Evolutionary conservation across 2,329 filamentous ascomycete genomes (phyloP).

Genomic region (Sphaerulina vaccinii): DNA sequence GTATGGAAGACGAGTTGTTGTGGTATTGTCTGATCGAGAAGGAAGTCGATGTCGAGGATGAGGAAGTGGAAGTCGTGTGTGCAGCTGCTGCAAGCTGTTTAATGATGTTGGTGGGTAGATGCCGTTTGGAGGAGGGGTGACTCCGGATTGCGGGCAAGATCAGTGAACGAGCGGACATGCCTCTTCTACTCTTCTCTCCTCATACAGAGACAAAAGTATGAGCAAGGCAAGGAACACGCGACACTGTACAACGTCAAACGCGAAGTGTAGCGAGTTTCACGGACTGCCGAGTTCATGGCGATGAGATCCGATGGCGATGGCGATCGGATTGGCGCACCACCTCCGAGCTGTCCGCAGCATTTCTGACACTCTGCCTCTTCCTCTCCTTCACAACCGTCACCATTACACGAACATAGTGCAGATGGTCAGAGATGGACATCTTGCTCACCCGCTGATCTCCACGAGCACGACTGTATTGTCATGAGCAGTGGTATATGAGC

Average conservation of each 20-base stretch:
- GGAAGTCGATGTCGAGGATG: constrained; percentile 2
- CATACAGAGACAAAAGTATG: no score
- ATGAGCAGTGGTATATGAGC: no score
- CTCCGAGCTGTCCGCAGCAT: background rate
- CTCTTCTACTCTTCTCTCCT: background rate
- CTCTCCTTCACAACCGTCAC: background rate
- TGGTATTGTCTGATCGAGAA: background rate
- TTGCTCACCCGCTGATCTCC: background rate
- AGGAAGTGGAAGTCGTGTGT: constrained; percentile 2
- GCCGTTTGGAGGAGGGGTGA: background rate
- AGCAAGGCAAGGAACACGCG: no score
- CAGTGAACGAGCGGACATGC: background rate
- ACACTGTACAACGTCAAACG: background rate
- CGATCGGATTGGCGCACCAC: background rate
- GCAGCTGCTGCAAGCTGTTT: background rate
- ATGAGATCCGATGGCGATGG: background rate
- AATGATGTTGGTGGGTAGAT: background rate
- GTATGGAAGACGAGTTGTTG: background rate
- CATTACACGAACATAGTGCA: background rate
- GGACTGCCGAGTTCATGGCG: background rate
- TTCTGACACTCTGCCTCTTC: background rate
- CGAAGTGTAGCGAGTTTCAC: background rate
- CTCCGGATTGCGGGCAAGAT: background rate
- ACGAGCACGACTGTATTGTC: background rate
- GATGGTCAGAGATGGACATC: background rate